Conservation (phyloP, 2,329 filamentous ascomycete species). For the Fusarium sp. region DNA sequence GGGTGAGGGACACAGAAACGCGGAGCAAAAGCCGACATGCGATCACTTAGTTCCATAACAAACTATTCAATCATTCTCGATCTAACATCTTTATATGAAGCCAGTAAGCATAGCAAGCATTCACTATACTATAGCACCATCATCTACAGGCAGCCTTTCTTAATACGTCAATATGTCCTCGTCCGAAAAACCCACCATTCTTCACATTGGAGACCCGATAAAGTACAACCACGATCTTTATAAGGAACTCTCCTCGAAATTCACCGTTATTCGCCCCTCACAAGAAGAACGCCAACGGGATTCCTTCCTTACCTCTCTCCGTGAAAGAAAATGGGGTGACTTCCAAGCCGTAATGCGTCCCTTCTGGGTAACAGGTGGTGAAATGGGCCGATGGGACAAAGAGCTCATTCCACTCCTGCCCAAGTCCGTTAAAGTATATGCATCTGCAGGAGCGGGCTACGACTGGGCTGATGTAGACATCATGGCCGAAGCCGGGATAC, state of each 20-base stretch:
- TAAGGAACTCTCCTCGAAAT: constrained; percentile 46
- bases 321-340: constrained; percentile 56
- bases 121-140: not conserved
- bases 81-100: not conserved
- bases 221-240: constrained; percentile 51
- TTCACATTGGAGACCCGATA: constrained; percentile 52
- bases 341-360: constrained; percentile 64
- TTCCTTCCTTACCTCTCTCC: constrained; percentile 54
- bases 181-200: constrained; percentile 44
- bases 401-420: constrained; percentile 69
- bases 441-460: constrained; percentile 71
- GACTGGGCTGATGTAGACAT: constrained; percentile 70
- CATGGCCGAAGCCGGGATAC: constrained; percentile 53
- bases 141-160: not conserved
- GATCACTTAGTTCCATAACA: accelerated
- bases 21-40: not conserved
- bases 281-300: constrained; percentile 54
- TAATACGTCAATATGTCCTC: not conserved
- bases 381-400: constrained; percentile 73
- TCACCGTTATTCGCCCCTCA: constrained; percentile 53
- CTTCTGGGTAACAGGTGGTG: constrained; percentile 73
- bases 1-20: not conserved
- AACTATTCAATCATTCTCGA: not conserved
- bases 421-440: constrained; percentile 65
- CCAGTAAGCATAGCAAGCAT: not conserved